Conservation (phyloP, 2,329 filamentous ascomycete species). For the Metarhizium humberi region DNA sequence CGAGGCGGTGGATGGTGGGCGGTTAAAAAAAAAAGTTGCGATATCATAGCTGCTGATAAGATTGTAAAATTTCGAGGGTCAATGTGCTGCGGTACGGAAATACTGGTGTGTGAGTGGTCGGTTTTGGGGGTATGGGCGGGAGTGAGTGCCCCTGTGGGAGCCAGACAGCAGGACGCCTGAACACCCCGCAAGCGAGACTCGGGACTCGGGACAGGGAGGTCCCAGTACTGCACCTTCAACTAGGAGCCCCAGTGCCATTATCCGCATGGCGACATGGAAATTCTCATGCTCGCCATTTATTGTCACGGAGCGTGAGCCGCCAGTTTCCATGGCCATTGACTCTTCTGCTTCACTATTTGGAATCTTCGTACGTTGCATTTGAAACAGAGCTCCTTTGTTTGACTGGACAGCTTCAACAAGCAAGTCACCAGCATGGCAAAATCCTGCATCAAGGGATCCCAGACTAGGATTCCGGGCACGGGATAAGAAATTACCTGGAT, state of each 20-base stretch:
- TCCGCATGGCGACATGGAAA: neutral
- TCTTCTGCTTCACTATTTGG: neutral
- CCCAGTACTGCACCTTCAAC: too few relatives aligned
- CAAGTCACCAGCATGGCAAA: neutral
- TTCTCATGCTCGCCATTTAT: neutral
- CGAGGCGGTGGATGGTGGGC: neutral
- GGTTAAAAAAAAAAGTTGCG: slow-evolving; percentile 2
- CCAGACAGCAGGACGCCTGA: neutral
- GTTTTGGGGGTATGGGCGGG: neutral
- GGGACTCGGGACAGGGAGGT: too few relatives aligned
- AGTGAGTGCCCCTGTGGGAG: neutral
- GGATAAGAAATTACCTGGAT: neutral
- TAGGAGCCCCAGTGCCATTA: too few relatives aligned
- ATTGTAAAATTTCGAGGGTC: slow-evolving; percentile 5
- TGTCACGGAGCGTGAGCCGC: too few relatives aligned
- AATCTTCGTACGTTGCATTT: neutral
- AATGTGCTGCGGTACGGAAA: too few relatives aligned
- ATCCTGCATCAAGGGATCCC: neutral
- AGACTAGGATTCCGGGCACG: neutral
- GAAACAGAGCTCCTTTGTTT: too few relatives aligned
- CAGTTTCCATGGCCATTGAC: neutral
- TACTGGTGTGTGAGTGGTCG: neutral
- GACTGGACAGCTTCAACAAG: too few relatives aligned
- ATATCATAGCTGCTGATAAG: slow-evolving; percentile 2
- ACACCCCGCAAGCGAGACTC: neutral